Evolutionary conservation across 2,329 filamentous ascomycete species (phyloP), one percentile per base, ranked within the genome.

Genomic region (Pseudogymnoascus sp.): DNA sequence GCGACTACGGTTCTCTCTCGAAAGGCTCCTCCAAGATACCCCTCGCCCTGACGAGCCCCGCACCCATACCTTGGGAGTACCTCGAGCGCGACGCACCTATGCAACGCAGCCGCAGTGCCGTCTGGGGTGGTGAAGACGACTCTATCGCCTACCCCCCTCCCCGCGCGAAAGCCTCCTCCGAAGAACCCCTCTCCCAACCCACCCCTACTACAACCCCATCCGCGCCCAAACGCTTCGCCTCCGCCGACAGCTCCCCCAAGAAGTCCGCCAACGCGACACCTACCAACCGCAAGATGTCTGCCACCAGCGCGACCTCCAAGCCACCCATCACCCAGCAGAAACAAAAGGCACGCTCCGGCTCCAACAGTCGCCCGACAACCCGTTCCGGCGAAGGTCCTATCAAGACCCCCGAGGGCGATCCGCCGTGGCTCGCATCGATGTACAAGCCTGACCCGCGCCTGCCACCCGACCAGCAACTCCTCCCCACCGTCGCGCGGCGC

Each of bases 401-500:
- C 70, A 84, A 91, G 72, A 84, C 87, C 44, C 93, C 93, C 0
- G 95, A 97, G 78, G 95, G 95, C 19, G 93, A 97, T 62, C 92
- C 95, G 9, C 95, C 95, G 61, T 99, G 95, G 95, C 84, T 97
- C 76, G 85, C 95, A 53, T 90, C 89, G 21, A 91, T 96, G 76
- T 99, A 97, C 76, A 96, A 96, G 72, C 95, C 95, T 0, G 95
- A 99, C 73, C 95, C 95, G 31, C 88, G 92, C 65, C 80, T 99
- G 35, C 95, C 95, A 5, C 95, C 92, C 0, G 95, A 99, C 66
- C 90, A 99, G 75, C 95, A 99, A 73, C 87, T 99, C 62, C 85
- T 99, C 10, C 95, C 95, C 0, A 97, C 95, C 0, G 92, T 97
- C 66, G 95, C 95, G 11, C 91, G 89, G 71, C 84, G 91, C 63